These are phyloP conservation scores for Phaffia tasmanica DNA, from an alignment of 768 basidiomycete species.

Conservation along the genomic window DNA sequence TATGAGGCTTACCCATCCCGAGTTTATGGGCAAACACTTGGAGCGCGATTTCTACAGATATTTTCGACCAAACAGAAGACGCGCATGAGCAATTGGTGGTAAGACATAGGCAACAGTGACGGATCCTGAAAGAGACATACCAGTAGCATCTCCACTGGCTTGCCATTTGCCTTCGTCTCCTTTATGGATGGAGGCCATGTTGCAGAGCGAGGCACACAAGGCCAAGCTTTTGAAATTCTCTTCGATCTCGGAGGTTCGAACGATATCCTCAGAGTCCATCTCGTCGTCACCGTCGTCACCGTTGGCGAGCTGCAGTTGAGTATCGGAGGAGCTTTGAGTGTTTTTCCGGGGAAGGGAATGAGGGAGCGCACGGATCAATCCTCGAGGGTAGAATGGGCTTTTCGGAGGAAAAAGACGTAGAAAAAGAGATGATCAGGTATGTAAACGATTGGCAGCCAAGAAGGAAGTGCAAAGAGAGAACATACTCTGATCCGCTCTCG, in stretches of 20 bases:
- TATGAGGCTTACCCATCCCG: constrained; percentile 41
- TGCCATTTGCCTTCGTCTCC: constrained; percentile 41
- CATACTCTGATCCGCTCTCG: constrained; percentile 34
- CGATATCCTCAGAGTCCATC: constrained; percentile 33
- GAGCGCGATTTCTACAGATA: constrained; percentile 20
- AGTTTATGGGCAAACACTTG: constrained; percentile 43
- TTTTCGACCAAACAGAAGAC: background rate
- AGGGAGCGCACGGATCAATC: constrained; percentile 30
- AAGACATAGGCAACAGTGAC: background rate
- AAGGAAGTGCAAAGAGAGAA: too few species aligned
- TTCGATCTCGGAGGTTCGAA: constrained; percentile 28
- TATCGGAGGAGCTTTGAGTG: background rate
- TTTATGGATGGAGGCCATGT: constrained; percentile 39
- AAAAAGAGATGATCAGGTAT: background rate
- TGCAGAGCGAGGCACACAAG: constrained; percentile 40
- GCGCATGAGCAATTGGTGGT: background rate
- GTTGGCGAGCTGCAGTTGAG: constrained; percentile 17
- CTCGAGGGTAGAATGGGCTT: constrained; percentile 37
- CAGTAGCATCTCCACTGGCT: constrained; percentile 50
- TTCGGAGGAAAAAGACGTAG: background rate
- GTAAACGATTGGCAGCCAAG: too few species aligned
- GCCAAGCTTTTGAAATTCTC: constrained; percentile 34
- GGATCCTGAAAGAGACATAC: background rate
- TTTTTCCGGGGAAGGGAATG: constrained; percentile 25
- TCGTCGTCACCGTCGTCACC: constrained; percentile 26